These are phyloP conservation scores for Botrytis byssoidea DNA, from an alignment of 2,329 filamentous ascomycete genomes.

Conservation along the genomic window DNA sequence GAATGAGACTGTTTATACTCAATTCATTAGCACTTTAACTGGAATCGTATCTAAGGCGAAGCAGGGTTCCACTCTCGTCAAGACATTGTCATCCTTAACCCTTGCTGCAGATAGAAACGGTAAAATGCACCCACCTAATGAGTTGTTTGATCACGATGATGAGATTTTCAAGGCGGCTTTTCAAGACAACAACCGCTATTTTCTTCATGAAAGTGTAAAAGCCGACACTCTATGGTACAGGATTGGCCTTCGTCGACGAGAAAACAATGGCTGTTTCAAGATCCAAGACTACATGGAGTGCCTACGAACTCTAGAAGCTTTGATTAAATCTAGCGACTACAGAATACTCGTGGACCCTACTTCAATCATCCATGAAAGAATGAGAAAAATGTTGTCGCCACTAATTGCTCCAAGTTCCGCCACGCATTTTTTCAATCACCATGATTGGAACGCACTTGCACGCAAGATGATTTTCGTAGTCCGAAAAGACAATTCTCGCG, in stretches of 20 bases:
- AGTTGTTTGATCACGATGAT: slow-evolving; percentile 34
- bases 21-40: not conserved
- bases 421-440: not conserved
- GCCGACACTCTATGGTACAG: slow-evolving; percentile 27
- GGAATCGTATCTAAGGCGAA: not conserved
- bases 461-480: slow-evolving; percentile 25
- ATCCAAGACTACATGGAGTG: slow-evolving; percentile 30
- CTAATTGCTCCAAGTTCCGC: slow-evolving; percentile 22
- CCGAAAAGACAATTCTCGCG: slow-evolving; percentile 19
- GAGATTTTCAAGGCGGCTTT: slow-evolving; percentile 36
- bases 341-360: not conserved
- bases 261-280: slow-evolving; percentile 15
- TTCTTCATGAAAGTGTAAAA: slow-evolving; percentile 30
- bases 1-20: not conserved
- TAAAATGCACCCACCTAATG: slow-evolving; percentile 23
- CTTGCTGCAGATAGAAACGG: slow-evolving; percentile 30
- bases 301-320: slow-evolving; percentile 15
- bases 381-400: slow-evolving; percentile 23
- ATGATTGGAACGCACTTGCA: slow-evolving; percentile 24
- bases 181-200: slow-evolving; percentile 23
- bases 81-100: not conserved
- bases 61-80: not conserved
- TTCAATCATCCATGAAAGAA: not conserved
- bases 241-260: slow-evolving; percentile 27
- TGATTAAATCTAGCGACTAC: not conserved